These are phyloP conservation scores for Ceratonia siliqua DNA, from an alignment of 306 rosid species.

Conservation along the genomic window DNA sequence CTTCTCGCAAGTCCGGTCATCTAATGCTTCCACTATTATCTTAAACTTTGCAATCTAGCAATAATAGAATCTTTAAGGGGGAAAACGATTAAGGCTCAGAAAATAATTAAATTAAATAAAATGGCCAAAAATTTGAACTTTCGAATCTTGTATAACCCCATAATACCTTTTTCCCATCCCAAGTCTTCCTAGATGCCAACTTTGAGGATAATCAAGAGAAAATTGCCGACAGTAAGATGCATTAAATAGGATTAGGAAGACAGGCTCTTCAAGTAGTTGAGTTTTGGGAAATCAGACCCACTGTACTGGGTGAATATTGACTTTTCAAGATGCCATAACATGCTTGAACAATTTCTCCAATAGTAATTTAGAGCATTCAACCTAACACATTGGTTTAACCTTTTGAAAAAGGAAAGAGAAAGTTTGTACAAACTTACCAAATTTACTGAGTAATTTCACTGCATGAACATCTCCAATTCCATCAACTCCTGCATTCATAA, in stretches of 20 bases:
- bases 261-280: not conserved
- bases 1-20: not conserved
- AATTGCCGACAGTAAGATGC: not conserved
- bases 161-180: not conserved
- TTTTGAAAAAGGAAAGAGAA: constrained; percentile 20
- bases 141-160: not conserved
- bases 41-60: not conserved
- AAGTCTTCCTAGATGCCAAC: not conserved
- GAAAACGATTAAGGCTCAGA: not conserved
- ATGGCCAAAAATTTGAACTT: not conserved
- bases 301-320: constrained; percentile 12
- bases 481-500: constrained; percentile 70
- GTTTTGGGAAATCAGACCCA: constrained; percentile 16
- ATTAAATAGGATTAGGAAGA: not conserved
- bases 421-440: constrained; percentile 54
- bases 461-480: constrained; percentile 94
- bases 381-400: not conserved
- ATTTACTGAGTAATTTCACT: constrained; percentile 72
- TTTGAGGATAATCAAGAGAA: constrained; percentile 1
- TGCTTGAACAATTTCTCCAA: constrained; percentile 19
- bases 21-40: not conserved
- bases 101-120: constrained; percentile 1
- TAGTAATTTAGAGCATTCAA: constrained; percentile 20
- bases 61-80: not conserved
- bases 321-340: constrained; percentile 26